phyloP scores from a whole-genome alignment of 2,329 filamentous ascomycete species.

The Beauveria sp. region DNA sequence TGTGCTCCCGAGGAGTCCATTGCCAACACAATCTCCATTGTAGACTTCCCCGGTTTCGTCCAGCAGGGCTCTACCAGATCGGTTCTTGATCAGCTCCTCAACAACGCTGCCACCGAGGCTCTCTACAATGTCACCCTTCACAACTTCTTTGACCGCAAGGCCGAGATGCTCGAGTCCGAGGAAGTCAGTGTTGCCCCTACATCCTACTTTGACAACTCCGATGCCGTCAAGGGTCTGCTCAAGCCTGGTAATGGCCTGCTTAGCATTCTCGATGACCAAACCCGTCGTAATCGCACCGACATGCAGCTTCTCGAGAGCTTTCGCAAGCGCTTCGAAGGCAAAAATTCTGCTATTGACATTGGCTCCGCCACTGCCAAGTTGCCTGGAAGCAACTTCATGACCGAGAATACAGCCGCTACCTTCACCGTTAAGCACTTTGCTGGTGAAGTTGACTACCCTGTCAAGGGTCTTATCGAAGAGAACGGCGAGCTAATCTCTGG shows the following conservation, averaged over 20 bases:
- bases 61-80: constrained; percentile 78
- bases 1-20: constrained; percentile 84
- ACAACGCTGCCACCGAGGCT: constrained; percentile 86
- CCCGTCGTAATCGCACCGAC: constrained; percentile 78
- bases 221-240: constrained; percentile 83
- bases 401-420: constrained; percentile 67
- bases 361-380: constrained; percentile 66
- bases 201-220: constrained; percentile 96
- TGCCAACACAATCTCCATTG: constrained; percentile 86
- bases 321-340: constrained; percentile 87
- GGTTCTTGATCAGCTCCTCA: constrained; percentile 83
- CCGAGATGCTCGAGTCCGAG: constrained; percentile 87
- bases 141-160: constrained; percentile 92
- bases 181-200: constrained; percentile 85
- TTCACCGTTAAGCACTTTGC: constrained; percentile 96
- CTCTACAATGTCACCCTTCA: constrained; percentile 90
- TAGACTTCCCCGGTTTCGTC: constrained; percentile 94
- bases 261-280: constrained; percentile 94
- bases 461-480: constrained; percentile 82
- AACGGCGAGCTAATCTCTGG: constrained; percentile 95
- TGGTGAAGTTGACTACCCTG: constrained; percentile 89
- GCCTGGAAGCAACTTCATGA: constrained; percentile 83
- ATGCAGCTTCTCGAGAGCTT: constrained; percentile 85
- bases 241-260: constrained; percentile 90
- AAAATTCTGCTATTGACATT: constrained; percentile 83